phyloP scores from a whole-genome alignment of 441 rosid genomes.

The Isatis lusitanica region DNA sequence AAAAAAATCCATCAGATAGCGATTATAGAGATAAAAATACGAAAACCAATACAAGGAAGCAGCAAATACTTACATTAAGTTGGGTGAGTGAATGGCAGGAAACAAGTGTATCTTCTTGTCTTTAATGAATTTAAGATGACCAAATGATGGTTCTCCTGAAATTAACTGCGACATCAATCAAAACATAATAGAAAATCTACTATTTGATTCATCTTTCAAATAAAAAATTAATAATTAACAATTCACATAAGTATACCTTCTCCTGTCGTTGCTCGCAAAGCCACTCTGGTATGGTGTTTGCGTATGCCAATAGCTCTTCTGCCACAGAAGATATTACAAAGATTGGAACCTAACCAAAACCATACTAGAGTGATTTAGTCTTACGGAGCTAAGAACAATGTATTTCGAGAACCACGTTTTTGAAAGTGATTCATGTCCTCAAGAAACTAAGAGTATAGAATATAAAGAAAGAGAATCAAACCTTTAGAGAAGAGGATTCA shows the following conservation, averaged over 20 bases:
- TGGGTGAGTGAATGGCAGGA: slow-evolving; percentile 75
- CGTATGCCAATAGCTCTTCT: slow-evolving; percentile 72
- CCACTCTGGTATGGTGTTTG: slow-evolving; percentile 86
- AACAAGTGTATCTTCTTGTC: slow-evolving; percentile 62
- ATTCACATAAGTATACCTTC: slow-evolving; percentile 48
- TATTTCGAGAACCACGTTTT: background rate
- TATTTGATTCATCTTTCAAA: background rate
- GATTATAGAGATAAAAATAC: background rate
- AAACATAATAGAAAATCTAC: slow-evolving; percentile 4
- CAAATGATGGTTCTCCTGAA: slow-evolving; percentile 77
- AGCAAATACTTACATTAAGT: slow-evolving; percentile 60
- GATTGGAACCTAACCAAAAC: slow-evolving; percentile 65
- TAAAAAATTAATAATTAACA: background rate
- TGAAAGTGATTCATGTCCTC: background rate
- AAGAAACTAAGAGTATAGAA: background rate
- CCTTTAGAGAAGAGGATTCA: slow-evolving; percentile 56
- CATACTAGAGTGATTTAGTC: background rate
- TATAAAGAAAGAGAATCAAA: slow-evolving; percentile 13
- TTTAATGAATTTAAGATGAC: slow-evolving; percentile 57
- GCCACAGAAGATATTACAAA: slow-evolving; percentile 73
- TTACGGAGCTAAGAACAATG: background rate
- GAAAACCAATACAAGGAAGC: background rate
- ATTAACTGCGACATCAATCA: slow-evolving; percentile 61
- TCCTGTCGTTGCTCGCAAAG: slow-evolving; percentile 73
- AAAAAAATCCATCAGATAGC: background rate